Evolutionary conservation across 352 stramenopile genomes (phyloP).

Genomic region (Phytophthora pinifolia): DNA sequence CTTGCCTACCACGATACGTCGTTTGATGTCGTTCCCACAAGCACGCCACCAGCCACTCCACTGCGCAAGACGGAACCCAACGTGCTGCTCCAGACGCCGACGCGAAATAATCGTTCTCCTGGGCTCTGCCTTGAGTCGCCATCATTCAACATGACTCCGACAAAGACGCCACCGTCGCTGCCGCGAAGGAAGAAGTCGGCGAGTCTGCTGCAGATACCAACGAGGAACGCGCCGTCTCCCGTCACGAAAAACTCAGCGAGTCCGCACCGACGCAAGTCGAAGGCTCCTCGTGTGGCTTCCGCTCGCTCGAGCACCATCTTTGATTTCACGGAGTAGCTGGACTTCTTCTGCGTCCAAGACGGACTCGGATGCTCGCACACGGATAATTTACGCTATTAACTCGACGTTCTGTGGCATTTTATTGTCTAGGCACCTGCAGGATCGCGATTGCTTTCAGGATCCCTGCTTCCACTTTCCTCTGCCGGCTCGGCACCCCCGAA

Average conservation of each 20-base stretch:
- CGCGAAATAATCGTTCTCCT: constrained; percentile 10
- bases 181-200: constrained; percentile 12
- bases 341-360: not conserved
- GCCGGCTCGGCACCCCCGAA: constrained; percentile 34
- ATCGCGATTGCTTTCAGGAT: not conserved
- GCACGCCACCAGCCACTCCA: constrained; percentile 13
- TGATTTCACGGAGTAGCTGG: constrained; percentile 29
- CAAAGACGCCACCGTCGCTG: constrained; percentile 18
- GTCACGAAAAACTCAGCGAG: constrained; percentile 8
- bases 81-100: constrained; percentile 23
- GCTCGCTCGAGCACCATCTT: constrained; percentile 23
- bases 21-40: constrained; percentile 6
- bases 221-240: constrained; percentile 1
- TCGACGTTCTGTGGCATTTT: not conserved
- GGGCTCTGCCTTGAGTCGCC: constrained; percentile 16
- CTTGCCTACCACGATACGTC: not conserved
- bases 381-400: constrained; percentile 2
- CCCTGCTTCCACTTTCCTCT: constrained; percentile 1
- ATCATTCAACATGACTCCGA: constrained; percentile 27
- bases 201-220: constrained; percentile 9
- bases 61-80: constrained; percentile 8
- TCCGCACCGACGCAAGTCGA: constrained; percentile 24
- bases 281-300: constrained; percentile 11
- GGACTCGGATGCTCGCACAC: no score
- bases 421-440: no score